Evolutionary conservation across 495 filamentous ascomycete species (phyloP).

Genomic region (Staphylotrichum tortipilum): DNA sequence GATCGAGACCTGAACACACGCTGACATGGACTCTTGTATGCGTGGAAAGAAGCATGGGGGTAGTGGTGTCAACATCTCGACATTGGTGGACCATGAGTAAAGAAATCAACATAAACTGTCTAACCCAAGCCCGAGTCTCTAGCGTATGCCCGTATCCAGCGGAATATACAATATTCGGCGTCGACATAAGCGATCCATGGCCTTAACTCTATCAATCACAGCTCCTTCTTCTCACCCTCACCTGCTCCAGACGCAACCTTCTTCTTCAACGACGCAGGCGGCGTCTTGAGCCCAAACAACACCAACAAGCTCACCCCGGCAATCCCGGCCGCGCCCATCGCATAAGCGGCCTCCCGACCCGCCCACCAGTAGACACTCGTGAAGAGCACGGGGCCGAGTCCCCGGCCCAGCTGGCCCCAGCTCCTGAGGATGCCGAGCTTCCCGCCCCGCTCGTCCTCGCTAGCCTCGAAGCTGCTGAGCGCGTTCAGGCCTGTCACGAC

Average conservation of each 20-base stretch:
- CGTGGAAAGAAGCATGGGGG: too few relatives aligned
- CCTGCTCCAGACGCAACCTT: not conserved
- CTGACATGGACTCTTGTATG: too few relatives aligned
- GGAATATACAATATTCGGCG: not conserved
- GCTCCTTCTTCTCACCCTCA: slow-evolving; percentile 29
- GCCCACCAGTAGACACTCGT: slow-evolving; percentile 99
- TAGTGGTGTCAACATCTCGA: too few relatives aligned
- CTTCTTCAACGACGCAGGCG: slow-evolving; percentile 28
- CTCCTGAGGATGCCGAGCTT: slow-evolving; percentile 81
- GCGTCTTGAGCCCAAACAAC: slow-evolving; percentile 55
- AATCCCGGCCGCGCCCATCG: slow-evolving; percentile 71
- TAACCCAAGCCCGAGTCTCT: too few relatives aligned
- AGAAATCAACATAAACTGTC: too few relatives aligned
- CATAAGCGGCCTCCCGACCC: slow-evolving; percentile 77
- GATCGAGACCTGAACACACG: too few relatives aligned
- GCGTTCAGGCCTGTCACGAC: slow-evolving; percentile 93
- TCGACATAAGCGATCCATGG: too few relatives aligned
- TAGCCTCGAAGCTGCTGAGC: slow-evolving; percentile 79
- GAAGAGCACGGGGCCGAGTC: slow-evolving; percentile 79
- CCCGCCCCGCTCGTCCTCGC: slow-evolving; percentile 68
- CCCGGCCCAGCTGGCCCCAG: slow-evolving; percentile 75
- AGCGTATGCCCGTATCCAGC: too few relatives aligned
- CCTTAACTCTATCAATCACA: not conserved
- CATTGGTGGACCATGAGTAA: too few relatives aligned
- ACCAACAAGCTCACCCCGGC: slow-evolving; percentile 60